phyloP scores from a whole-genome alignment of 2,329 filamentous ascomycete genomes.

The Colletotrichum sansevieriae region DNA sequence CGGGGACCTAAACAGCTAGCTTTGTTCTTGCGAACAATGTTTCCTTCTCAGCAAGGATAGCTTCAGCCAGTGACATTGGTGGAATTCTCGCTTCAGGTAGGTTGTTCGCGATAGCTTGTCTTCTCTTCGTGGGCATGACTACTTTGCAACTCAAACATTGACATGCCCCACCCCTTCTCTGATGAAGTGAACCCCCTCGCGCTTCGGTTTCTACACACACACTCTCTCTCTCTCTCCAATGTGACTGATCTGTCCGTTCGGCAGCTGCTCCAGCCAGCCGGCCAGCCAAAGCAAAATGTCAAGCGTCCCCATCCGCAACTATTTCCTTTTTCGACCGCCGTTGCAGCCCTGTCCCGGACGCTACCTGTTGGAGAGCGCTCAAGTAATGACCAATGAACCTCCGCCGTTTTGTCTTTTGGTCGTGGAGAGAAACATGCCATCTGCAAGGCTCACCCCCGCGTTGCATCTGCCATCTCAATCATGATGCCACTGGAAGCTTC shows the following conservation, averaged over 20 bases:
- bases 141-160: constrained; percentile 4
- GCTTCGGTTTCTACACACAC: neutral
- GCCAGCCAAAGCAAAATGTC: constrained; percentile 3
- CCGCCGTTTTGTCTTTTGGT: constrained; percentile 18
- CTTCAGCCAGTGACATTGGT: too few species aligned
- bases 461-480: constrained; percentile 36
- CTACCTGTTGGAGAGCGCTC: neutral
- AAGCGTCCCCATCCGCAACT: constrained; percentile 27
- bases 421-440: constrained; percentile 5
- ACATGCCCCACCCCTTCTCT: neutral
- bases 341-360: constrained; percentile 36
- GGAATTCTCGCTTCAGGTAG: too few species aligned
- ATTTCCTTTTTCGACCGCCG: constrained; percentile 35
- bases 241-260: neutral
- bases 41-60: too few species aligned
- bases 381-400: constrained; percentile 28
- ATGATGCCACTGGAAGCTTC: neutral
- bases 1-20: too few species aligned
- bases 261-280: neutral
- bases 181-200: neutral
- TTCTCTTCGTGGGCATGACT: neutral
- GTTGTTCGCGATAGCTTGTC: too few species aligned
- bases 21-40: too few species aligned
- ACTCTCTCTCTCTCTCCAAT: neutral
- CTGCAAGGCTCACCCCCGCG: constrained; percentile 25